Base-by-base conservation (phyloP, 1,284 basidiomycete species). In the Rhodotorula glutinis region DNA sequence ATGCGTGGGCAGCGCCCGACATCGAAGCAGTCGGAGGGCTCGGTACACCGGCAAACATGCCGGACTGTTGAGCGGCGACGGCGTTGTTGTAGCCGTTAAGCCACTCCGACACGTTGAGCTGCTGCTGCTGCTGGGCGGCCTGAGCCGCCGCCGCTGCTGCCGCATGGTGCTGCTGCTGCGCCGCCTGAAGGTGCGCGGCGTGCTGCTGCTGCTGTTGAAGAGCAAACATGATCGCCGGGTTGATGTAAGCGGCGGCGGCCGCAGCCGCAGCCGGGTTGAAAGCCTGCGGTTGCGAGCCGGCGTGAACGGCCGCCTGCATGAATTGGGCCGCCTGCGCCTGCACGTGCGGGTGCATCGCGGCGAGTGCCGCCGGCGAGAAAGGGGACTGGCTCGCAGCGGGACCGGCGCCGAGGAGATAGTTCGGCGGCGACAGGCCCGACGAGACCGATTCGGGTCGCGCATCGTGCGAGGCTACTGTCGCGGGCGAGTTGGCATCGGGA, bases 121-220 rank as follows among this genome's bases (percentile, higher is more conserved):
- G 30, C 47, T 49, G 47, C 30, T 59, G 57, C n/a, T 49, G 57
- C 44, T n/a, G n/a, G n/a, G 46, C 46, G 19, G 21, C 23, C 46
- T 47, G 46, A 47, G 46, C 46, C 9, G 46, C 46, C n/a, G 46
- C 46, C 10, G 46, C 46, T 8, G 46, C 46, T 10, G 21, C 46
- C 10, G 46, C 46, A 21, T 47, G 46, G 46, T 47, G 46, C 23
- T 47, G 30, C 44, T 47, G 47, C 38, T 59, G 47, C 33, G 33
- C 21, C 38, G 47, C 25, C 14, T 51, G n/a, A 14, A 27, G 17
- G 38, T 53, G 53, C 25, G 43, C 44, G 47, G 16, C 41, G 33
- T 56, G 53, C 53, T 61, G 60, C n/a, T 62, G 60, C 61, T 57
- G 54, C 29, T 54, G 52, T 44, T 62, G 60, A 27, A 56, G 53